Evolutionary conservation across 1,139 yeast species (phyloP).

Genomic region (Debaryomyces coudertii): DNA sequence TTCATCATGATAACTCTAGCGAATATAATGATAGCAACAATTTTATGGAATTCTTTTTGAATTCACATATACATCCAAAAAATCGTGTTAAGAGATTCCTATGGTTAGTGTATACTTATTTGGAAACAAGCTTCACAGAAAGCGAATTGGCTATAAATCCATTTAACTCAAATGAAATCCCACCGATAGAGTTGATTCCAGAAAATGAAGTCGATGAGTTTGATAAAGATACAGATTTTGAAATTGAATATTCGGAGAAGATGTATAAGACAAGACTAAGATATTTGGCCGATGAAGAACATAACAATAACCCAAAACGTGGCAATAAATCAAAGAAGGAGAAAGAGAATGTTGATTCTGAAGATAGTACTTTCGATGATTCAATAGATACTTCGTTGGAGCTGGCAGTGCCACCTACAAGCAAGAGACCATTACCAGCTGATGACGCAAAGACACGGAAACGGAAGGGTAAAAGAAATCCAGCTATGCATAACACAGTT

Average conservation of each 20-base stretch:
- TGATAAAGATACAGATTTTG: conserved; percentile 73
- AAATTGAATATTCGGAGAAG: conserved; percentile 67
- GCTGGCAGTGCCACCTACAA: conserved; percentile 3
- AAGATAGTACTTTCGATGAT: conserved; percentile 14
- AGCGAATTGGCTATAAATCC: conserved; percentile 64
- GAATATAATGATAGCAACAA: conserved; percentile 28
- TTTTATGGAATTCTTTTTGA: conserved; percentile 69
- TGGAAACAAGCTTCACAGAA: conserved; percentile 67
- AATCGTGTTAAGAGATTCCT: conserved; percentile 73
- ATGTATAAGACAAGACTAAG: conserved; percentile 66
- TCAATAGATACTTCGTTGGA: conserved; percentile 10
- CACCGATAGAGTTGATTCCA: conserved; percentile 47
- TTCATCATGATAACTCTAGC: conserved; percentile 27
- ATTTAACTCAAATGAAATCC: conserved; percentile 58
- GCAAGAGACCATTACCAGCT: conserved; percentile 15
- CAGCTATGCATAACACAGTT: conserved; percentile 12
- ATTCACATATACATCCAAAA: conserved; percentile 52
- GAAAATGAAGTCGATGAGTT: conserved; percentile 45
- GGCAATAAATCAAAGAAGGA: conserved; percentile 38
- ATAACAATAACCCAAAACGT: conserved; percentile 36
- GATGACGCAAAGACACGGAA: conserved; percentile 15
- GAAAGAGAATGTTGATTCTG: conserved; percentile 24
- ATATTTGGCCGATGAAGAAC: conserved; percentile 55
- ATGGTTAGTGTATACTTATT: conserved; percentile 81
- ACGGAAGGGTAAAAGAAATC: conserved; percentile 15